Percentiles rank a stretch among this genome's conserved stretches.
Evolutionary conservation across 768 basidiomycete genomes (phyloP).

Genomic region (Phylloporus arenicola): DNA sequence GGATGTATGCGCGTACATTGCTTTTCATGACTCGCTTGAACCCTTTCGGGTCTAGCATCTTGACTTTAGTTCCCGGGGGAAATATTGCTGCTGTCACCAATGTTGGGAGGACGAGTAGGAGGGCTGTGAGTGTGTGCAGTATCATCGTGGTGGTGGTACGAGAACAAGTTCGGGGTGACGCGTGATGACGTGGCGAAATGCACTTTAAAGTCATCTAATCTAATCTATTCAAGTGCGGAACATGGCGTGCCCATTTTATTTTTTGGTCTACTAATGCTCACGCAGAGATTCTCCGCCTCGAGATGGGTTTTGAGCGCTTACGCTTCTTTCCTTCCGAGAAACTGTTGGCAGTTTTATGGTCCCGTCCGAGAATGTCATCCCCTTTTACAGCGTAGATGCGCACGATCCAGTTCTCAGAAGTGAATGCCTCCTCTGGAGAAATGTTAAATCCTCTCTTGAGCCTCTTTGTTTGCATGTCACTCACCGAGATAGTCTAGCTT

Average conservation of each 20-base stretch:
- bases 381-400: conserved; percentile 95
- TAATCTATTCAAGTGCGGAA: not conserved
- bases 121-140: conserved; percentile 11
- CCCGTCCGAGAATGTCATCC: conserved; percentile 86
- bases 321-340: conserved; percentile 87
- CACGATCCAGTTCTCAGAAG: conserved; percentile 99
- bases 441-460: not conserved
- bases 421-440: conserved; percentile 89
- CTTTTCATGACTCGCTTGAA: conserved; percentile 70
- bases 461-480: conserved; percentile 20
- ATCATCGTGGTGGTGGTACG: conserved; percentile 20
- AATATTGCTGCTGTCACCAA: conserved; percentile 44
- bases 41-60: conserved; percentile 63
- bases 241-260: not conserved
- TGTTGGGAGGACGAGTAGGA: conserved; percentile 28
- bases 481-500: conserved; percentile 84
- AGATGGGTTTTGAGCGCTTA: conserved; percentile 68
- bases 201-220: no score
- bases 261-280: conserved; percentile 7
- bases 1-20: conserved; percentile 51
- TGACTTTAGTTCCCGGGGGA: conserved; percentile 54
- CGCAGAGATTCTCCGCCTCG: conserved; percentile 44
- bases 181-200: not conserved
- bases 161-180: not conserved
- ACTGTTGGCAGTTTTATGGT: conserved; percentile 80